A percentile compares a stretch with the other conserved stretches of the same genome.
Evolutionary conservation across 768 basidiomycete genomes (phyloP).

Genomic region (Leccinellum albellum): DNA sequence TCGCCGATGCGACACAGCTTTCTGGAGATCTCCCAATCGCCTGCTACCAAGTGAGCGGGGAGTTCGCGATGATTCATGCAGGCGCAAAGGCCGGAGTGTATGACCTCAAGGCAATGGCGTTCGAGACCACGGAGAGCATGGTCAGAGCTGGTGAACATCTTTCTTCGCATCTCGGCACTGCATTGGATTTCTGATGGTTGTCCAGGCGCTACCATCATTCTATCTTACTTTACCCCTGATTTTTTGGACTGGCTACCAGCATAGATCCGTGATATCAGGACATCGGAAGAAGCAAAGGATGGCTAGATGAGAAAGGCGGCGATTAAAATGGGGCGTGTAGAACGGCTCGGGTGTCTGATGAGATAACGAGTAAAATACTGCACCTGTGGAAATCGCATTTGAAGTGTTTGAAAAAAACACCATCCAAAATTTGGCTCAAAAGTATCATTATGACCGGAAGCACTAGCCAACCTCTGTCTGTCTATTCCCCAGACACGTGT

Average conservation of each 20-base stretch:
- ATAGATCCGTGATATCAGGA: slow-evolving; percentile 4
- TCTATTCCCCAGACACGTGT: slow-evolving; percentile 23
- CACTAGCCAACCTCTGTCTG: slow-evolving; percentile 2
- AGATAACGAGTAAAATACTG: not conserved
- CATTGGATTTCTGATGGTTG: slow-evolving; percentile 6
- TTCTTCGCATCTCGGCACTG: not conserved
- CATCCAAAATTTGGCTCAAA: not conserved
- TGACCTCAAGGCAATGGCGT: slow-evolving; percentile 87
- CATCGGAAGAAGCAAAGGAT: not conserved
- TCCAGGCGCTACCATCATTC: slow-evolving; percentile 82
- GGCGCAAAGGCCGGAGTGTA: slow-evolving; percentile 95
- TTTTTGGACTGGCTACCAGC: slow-evolving; percentile 82
- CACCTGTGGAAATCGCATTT: not conserved
- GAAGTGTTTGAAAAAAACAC: not conserved
- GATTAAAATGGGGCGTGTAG: not conserved
- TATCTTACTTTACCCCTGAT: slow-evolving; percentile 95
- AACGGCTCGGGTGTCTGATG: not conserved
- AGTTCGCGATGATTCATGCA: slow-evolving; percentile 95
- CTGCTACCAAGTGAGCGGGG: slow-evolving; percentile 95
- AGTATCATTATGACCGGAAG: slow-evolving; percentile 1
- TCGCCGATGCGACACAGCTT: slow-evolving; percentile 79
- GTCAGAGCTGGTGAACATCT: slow-evolving; percentile 73
- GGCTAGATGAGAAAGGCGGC: not conserved
- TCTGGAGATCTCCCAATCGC: slow-evolving; percentile 90
- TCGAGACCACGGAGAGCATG: slow-evolving; percentile 90